Evolutionary conservation across 1,284 basidiomycete genomes (phyloP), one percentile per base, ranked within the genome.

Genomic region (Sporisorium sorghi): DNA sequence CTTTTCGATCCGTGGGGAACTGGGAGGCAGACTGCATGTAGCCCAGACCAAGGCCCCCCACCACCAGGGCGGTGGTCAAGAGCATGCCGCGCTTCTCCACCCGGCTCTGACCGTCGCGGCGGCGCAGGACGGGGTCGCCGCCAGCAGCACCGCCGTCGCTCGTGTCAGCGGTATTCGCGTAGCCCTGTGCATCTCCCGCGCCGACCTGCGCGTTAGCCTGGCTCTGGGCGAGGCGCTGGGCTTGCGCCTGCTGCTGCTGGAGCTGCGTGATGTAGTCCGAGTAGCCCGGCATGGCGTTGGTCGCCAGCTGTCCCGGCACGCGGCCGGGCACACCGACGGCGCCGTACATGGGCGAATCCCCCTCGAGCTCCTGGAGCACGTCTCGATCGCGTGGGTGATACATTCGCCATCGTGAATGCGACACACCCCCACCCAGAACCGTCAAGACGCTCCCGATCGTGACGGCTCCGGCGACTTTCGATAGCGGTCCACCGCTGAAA

Each of bases 211-310:
- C 9, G 15, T 24, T 28, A n/a, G 52, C 40, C 21, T 26, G 28
- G 7, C 9, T 5, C 54, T 48, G 47, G 42, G 33, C n/a, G 15
- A 24, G 28, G 7, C 9, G 10, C 54, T 48, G 47, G 42, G 33
- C n/a, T 19, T 32, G 26, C 5, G 55, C 42, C n/a, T 61, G 55
- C 47, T 51, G 47, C 19, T 63, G 60, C 32, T 64, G n/a, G 24
- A 73, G 52, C n/a, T 44, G 17, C 6, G 37, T 4, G 5, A 64
- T 23, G 42, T 64, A 68, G n/a, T 44, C n/a, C 9, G 8, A 9
- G 23, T 65, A 73, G 4, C 71, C 71, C 23, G 71, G 71, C 60
- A 73, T 68, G 11, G 60, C 71, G 23, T 64, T 61, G 8, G 58
- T 60, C 4, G 71, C 71, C 8, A 68, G 47, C 58, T 73, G 71